These are phyloP conservation scores for Pseudonitzschia multistriata DNA, from an alignment of 108 stramenopile genomes.

Conservation along the genomic window DNA sequence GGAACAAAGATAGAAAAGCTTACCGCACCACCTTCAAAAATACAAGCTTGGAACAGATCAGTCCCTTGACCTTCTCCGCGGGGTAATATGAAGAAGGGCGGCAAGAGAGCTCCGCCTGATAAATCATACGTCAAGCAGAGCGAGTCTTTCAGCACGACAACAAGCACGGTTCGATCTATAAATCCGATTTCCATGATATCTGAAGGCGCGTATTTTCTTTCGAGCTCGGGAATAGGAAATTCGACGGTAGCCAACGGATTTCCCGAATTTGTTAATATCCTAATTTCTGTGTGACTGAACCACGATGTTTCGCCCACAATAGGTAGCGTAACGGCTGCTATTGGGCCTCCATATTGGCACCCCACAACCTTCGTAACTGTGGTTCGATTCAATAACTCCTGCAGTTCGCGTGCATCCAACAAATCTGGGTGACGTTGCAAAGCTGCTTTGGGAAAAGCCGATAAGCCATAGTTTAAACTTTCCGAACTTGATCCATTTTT, in stretches of 20 bases:
- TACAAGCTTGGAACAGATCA: constrained; percentile 56
- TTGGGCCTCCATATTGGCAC: constrained; percentile 83
- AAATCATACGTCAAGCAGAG: constrained; percentile 72
- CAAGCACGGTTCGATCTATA: constrained; percentile 56
- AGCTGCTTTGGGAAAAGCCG: constrained; percentile 39
- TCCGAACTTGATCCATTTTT: neutral
- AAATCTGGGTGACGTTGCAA: constrained; percentile 33
- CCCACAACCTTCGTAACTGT: constrained; percentile 72
- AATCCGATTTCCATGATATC: constrained; percentile 80
- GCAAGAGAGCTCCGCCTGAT: constrained; percentile 48
- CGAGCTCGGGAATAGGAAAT: constrained; percentile 55
- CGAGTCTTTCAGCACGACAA: constrained; percentile 72
- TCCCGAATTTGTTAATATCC: constrained; percentile 75
- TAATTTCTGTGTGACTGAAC: constrained; percentile 55
- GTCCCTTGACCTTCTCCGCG: constrained; percentile 34
- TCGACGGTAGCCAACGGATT: constrained; percentile 42
- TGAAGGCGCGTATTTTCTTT: constrained; percentile 40
- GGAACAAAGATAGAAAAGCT: neutral
- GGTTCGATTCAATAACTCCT: constrained; percentile 55
- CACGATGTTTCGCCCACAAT: constrained; percentile 37
- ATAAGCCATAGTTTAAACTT: constrained; percentile 36
- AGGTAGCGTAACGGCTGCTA: constrained; percentile 69
- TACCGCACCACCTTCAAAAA: constrained; percentile 73
- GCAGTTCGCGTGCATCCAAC: constrained; percentile 44
- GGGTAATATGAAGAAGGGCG: constrained; percentile 70